phyloP scores from a whole-genome alignment of 805 yeast genomes.

The Cyberlindnera xylosilytica region DNA sequence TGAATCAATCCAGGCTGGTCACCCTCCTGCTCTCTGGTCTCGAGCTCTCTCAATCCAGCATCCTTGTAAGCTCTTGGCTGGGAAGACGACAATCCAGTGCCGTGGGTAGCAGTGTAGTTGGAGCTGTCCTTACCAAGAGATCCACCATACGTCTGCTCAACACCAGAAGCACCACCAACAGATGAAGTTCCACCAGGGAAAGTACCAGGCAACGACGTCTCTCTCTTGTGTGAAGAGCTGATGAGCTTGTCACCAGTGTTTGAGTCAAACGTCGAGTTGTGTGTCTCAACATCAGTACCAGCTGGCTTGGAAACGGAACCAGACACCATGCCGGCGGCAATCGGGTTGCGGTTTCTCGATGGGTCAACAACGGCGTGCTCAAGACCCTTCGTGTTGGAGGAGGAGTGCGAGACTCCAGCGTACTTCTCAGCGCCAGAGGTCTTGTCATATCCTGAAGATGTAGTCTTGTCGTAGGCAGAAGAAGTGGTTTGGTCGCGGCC shows the following conservation, averaged over 20 bases:
- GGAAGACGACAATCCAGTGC: neutral
- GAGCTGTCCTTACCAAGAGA: neutral
- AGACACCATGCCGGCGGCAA: slow-evolving; percentile 10
- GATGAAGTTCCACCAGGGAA: slow-evolving; percentile 6
- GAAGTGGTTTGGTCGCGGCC: neutral
- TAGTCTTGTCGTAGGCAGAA: neutral
- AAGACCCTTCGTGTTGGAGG: neutral
- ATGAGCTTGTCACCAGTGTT: slow-evolving; percentile 7
- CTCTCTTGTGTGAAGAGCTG: neutral
- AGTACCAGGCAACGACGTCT: slow-evolving; percentile 13
- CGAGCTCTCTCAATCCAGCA: neutral
- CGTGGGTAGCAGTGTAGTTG: slow-evolving; percentile 2
- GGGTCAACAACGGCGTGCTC: slow-evolving; percentile 9
- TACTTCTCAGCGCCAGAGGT: neutral
- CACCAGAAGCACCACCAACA: neutral
- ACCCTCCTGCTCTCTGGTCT: slow-evolving; percentile 2
- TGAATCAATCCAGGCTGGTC: slow-evolving; percentile 11
- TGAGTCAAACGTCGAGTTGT: neutral
- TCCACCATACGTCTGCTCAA: neutral
- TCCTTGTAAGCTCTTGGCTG: slow-evolving; percentile 3
- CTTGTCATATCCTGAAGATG: neutral
- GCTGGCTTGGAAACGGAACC: slow-evolving; percentile 2
- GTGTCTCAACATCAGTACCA: neutral
- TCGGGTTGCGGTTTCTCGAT: slow-evolving; percentile 17
- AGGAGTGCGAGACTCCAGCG: neutral